Conservation (phyloP, 208 protist genomes). For the Endotrypanum monterogeii region DNA sequence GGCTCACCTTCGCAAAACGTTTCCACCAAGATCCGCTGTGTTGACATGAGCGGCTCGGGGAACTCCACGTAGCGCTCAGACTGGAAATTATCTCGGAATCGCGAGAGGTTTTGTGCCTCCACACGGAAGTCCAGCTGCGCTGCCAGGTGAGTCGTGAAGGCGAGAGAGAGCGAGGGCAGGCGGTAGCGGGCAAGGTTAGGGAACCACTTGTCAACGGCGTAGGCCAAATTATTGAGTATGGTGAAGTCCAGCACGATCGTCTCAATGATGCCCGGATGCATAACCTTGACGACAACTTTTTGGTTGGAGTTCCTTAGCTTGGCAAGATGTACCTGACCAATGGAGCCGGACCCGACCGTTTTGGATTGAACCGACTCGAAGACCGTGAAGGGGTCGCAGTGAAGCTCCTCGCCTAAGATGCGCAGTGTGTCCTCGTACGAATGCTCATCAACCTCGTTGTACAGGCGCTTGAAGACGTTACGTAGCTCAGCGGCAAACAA, state of each 20-base stretch:
- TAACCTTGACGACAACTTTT: conserved; percentile 89
- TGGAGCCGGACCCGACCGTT: conserved; percentile 87
- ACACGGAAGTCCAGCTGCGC: conserved; percentile 91
- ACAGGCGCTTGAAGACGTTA: conserved; percentile 74
- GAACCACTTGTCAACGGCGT: conserved; percentile 15
- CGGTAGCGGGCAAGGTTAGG: conserved; percentile 53
- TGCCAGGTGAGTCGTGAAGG: conserved; percentile 84
- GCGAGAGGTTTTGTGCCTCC: conserved; percentile 83
- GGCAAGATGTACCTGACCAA: conserved; percentile 92
- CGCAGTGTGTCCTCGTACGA: conserved; percentile 65
- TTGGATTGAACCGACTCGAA: conserved; percentile 71
- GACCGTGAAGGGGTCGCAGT: conserved; percentile 48
- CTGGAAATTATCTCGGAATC: conserved; percentile 86
- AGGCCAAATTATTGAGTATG: conserved; percentile 66
- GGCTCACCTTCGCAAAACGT: conserved; percentile 85
- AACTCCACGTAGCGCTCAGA: conserved; percentile 80
- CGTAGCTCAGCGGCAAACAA: conserved; percentile 85
- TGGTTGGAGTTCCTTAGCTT: conserved; percentile 56
- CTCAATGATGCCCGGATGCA: conserved; percentile 88
- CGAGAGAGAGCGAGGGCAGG: conserved; percentile 56
- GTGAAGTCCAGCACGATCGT: conserved; percentile 86
- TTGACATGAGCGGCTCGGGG: conserved; percentile 81
- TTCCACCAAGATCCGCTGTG: conserved; percentile 85
- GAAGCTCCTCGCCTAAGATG: conserved; percentile 79
- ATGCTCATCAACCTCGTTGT: conserved; percentile 82